Evolutionary conservation across 139 green algal species (phyloP).

Genomic region (Bryopsis sp.): DNA sequence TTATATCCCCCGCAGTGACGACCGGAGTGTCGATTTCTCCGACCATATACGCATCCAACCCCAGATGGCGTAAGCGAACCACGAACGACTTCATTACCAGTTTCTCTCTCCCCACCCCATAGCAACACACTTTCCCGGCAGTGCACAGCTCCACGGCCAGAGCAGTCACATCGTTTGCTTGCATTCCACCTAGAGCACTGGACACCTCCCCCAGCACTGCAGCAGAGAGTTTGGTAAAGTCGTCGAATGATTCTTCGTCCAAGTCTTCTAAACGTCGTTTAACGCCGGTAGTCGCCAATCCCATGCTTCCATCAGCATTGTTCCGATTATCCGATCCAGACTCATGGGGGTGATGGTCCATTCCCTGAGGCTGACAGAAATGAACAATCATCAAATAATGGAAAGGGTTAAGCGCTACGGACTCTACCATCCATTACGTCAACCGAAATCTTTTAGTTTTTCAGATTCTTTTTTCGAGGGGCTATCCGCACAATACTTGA

Average conservation of each 20-base stretch:
- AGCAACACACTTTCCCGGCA: slow-evolving; percentile 25
- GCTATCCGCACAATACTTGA: too few relatives aligned
- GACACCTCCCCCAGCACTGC: slow-evolving; percentile 2
- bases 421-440: too few relatives aligned
- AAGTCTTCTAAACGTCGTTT: not conserved
- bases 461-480: too few relatives aligned
- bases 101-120: slow-evolving; percentile 25
- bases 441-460: too few relatives aligned
- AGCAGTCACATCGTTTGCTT: not conserved
- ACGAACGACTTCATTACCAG: slow-evolving; percentile 25
- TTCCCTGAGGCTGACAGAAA: not conserved
- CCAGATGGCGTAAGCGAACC: slow-evolving; percentile 23
- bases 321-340: not conserved
- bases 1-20: not conserved
- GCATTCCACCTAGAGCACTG: not conserved
- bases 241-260: not conserved
- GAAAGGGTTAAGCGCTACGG: too few relatives aligned
- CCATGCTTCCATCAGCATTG: not conserved
- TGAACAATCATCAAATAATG: not conserved
- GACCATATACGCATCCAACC: slow-evolving; percentile 22
- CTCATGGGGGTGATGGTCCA: not conserved
- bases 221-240: not conserved
- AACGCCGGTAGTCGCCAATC: not conserved
- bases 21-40: not conserved
- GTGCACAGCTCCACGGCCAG: slow-evolving; percentile 16